Evolutionary conservation across 139 green algal genomes (phyloP).

Genomic region (Coccomyxa sp.): DNA sequence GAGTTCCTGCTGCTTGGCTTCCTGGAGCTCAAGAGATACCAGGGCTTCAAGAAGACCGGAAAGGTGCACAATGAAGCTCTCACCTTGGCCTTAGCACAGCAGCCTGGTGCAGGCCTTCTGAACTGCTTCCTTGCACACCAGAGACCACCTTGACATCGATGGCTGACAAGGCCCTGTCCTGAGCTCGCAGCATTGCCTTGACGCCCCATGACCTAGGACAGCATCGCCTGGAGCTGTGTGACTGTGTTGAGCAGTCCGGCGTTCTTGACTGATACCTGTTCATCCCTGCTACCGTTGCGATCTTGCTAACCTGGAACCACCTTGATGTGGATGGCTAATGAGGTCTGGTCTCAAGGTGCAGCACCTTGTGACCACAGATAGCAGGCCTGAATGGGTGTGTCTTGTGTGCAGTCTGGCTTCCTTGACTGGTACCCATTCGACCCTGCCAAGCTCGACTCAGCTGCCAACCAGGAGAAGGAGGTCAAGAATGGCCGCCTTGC

Average conservation of each 20-base stretch:
- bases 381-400: not conserved
- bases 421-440: slow-evolving; percentile 85
- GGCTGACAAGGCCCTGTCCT: too few relatives aligned
- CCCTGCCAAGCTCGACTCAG: slow-evolving; percentile 70
- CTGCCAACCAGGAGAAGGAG: slow-evolving; percentile 81
- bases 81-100: not conserved
- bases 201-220: too few relatives aligned
- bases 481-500: slow-evolving; percentile 95
- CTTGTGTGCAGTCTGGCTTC: slow-evolving; percentile 63
- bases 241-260: too few relatives aligned
- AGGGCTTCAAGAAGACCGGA: slow-evolving; percentile 76
- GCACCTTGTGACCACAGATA: too few relatives aligned
- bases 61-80: not conserved
- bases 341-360: too few relatives aligned
- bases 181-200: too few relatives aligned
- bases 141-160: too few relatives aligned
- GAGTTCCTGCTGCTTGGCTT: slow-evolving; percentile 74
- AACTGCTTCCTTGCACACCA: not conserved
- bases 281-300: too few relatives aligned
- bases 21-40: slow-evolving; percentile 84
- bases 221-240: too few relatives aligned
- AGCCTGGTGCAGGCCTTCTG: not conserved
- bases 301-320: too few relatives aligned
- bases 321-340: too few relatives aligned
- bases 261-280: too few relatives aligned